Percentiles rank a stretch among this genome's conserved stretches.
These are phyloP conservation scores for Syzygium syzygioides DNA, from an alignment of 441 rosid species.

Conservation along the genomic window DNA sequence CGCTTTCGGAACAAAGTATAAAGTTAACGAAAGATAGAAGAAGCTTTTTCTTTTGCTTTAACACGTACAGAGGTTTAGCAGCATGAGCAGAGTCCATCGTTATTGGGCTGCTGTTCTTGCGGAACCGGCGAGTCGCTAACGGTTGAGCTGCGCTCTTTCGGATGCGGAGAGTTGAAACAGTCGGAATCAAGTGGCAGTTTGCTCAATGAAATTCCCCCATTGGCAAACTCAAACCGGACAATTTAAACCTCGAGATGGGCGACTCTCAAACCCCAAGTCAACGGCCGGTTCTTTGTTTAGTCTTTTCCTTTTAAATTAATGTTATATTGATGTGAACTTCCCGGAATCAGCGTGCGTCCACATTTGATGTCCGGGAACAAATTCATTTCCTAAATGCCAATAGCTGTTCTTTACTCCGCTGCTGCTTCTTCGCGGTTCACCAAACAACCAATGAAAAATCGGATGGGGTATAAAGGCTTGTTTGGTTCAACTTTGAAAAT, in stretches of 20 bases:
- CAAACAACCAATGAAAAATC: no score
- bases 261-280: neutral
- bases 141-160: neutral
- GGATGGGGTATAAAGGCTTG: no score
- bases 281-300: neutral
- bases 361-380: no score
- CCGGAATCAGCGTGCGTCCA: neutral
- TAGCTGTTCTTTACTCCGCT: conserved; percentile 6
- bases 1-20: neutral
- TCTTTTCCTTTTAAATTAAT: neutral
- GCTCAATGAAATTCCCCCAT: neutral
- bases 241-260: neutral
- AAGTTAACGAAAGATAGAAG: neutral
- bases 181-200: neutral
- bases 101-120: neutral
- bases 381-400: neutral
- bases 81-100: fast-evolving
- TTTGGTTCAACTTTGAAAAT: no score
- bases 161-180: neutral
- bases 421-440: no score
- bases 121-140: neutral
- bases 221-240: neutral
- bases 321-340: neutral
- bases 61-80: neutral
- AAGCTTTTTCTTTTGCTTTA: neutral